These are phyloP conservation scores for Lecanoromycetidae sp. DNA, from an alignment of 2,329 filamentous ascomycete genomes.

Conservation along the genomic window DNA sequence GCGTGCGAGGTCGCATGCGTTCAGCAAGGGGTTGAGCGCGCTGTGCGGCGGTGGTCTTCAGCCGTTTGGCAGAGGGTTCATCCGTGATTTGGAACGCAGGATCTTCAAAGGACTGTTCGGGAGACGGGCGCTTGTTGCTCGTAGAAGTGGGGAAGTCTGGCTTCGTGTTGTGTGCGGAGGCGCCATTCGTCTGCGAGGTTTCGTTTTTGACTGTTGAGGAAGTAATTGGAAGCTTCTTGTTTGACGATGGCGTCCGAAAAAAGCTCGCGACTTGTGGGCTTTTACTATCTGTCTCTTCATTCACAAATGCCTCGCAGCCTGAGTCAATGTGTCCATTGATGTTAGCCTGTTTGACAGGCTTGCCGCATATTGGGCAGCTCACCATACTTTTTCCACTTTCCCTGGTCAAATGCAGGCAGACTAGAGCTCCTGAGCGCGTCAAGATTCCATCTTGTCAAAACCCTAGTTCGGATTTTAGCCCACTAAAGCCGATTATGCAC, in stretches of 20 bases:
- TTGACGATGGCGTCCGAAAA: constrained; percentile 41
- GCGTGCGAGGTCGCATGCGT: constrained; percentile 72
- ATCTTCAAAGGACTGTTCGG: not conserved
- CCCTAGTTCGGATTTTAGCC: not conserved
- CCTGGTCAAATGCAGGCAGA: not conserved
- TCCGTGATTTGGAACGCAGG: not conserved
- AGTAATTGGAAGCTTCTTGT: constrained; percentile 27
- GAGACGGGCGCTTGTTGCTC: constrained; percentile 11
- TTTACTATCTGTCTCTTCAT: constrained; percentile 31
- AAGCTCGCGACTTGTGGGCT: constrained; percentile 36
- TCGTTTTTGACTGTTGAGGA: not conserved
- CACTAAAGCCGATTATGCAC: not conserved
- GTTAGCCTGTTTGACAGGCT: constrained; percentile 54
- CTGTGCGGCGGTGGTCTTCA: constrained; percentile 50
- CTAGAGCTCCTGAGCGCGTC: not conserved
- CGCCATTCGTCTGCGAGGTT: not conserved
- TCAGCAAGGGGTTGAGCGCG: constrained; percentile 78
- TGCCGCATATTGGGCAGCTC: constrained; percentile 70
- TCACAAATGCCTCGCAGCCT: constrained; percentile 56
- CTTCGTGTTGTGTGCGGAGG: not conserved
- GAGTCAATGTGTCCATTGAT: constrained; percentile 93
- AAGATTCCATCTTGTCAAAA: not conserved
- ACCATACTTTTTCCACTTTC: too few relatives aligned
- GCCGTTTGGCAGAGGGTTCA: constrained; percentile 45
- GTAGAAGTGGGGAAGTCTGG: not conserved